Conservation (phyloP, 345 rosid species). For the Camelina laxa region DNA sequence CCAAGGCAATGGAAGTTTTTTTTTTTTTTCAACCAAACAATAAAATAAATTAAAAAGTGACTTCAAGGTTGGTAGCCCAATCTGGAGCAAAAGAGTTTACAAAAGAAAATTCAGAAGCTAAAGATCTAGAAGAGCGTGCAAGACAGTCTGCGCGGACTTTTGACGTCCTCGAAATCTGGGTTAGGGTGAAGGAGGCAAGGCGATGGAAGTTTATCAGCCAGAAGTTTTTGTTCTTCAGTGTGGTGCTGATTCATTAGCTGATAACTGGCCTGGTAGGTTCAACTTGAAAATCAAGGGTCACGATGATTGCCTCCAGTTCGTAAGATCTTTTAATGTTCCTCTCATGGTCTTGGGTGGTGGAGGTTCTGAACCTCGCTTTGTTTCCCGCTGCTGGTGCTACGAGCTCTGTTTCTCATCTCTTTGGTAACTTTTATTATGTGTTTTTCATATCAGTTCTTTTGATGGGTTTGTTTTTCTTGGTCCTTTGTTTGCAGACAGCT, state of each 20-base stretch:
- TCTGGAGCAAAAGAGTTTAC: too few species aligned
- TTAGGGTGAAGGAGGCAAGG: slow-evolving; percentile 41
- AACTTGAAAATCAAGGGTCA: slow-evolving; percentile 80
- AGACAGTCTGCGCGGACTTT: too few species aligned
- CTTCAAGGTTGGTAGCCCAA: too few species aligned
- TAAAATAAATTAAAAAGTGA: too few species aligned
- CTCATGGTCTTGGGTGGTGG: slow-evolving; percentile 93
- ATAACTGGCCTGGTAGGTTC: slow-evolving; percentile 61
- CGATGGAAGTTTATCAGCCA: slow-evolving; percentile 86
- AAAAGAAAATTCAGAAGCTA: too few species aligned
- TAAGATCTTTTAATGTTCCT: slow-evolving; percentile 84
- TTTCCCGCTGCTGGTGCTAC: slow-evolving; percentile 87
- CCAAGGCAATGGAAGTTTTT: slow-evolving; percentile 56
- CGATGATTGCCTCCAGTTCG: slow-evolving; percentile 70
- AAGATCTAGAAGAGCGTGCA: too few species aligned
- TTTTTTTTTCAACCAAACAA: too few species aligned
- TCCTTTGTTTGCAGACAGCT: slow-evolving; percentile 65
- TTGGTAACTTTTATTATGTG: neutral
- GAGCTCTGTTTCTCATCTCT: slow-evolving; percentile 57
- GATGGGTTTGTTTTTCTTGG: slow-evolving; percentile 3
- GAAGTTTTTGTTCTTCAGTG: slow-evolving; percentile 91
- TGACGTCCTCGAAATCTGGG: too few species aligned
- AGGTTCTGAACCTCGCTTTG: slow-evolving; percentile 60
- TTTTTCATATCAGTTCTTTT: slow-evolving; percentile 6
- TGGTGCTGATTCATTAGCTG: slow-evolving; percentile 82